Evolutionary conservation across 345 rosid species (phyloP).

Genomic region (Dimocarpus longan): DNA sequence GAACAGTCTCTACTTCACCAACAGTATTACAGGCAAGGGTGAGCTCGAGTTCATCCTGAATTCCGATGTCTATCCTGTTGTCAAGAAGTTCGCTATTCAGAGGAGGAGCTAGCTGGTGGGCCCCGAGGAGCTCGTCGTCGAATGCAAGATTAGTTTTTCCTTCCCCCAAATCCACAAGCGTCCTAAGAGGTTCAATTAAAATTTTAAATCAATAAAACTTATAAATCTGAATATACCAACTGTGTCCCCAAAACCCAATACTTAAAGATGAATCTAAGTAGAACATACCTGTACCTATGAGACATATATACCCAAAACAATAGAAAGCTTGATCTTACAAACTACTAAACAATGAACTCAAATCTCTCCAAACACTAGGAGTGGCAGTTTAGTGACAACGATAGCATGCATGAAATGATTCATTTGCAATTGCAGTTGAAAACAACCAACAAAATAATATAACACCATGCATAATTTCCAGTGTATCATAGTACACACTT

Average conservation of each 20-base stretch:
- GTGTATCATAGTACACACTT: neutral
- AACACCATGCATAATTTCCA: neutral
- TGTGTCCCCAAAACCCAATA: neutral
- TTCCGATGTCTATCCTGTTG: too few relatives aligned
- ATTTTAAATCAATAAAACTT: neutral
- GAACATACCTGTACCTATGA: neutral
- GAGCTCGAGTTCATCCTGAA: too few relatives aligned
- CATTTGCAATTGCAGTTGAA: neutral
- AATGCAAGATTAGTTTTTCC: too few relatives aligned
- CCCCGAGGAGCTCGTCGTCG: too few relatives aligned
- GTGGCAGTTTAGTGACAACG: neutral
- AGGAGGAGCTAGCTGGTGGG: too few relatives aligned
- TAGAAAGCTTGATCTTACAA: neutral
- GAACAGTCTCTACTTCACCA: too few relatives aligned
- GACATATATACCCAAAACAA: neutral
- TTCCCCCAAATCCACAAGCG: too few relatives aligned
- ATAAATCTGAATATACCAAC: neutral
- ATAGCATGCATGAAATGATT: neutral
- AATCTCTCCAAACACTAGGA: neutral
- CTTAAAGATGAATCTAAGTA: neutral
- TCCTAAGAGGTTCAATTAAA: neutral
- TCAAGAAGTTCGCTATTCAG: too few relatives aligned
- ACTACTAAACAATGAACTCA: neutral
- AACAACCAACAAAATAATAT: neutral
- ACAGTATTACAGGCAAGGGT: too few relatives aligned